These are phyloP conservation scores for Lithospermum erythrorhizon DNA, from an alignment of 257 asterid genomes.

Conservation along the genomic window DNA sequence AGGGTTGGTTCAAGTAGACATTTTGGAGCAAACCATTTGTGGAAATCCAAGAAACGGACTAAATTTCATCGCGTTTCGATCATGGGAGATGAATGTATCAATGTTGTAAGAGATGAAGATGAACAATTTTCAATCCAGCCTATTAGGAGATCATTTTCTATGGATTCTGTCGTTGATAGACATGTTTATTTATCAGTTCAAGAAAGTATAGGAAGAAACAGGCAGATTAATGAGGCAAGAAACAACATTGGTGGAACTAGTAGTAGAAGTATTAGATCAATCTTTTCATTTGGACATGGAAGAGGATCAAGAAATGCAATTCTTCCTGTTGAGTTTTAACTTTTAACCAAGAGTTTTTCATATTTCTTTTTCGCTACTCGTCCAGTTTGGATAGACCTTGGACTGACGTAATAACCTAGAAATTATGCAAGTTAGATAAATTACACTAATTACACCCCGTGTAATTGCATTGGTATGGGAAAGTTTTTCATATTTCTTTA, in stretches of 20 bases:
- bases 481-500: too few species aligned
- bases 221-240: conserved; percentile 21
- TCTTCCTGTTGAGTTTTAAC: conserved; percentile 35
- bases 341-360: too few species aligned
- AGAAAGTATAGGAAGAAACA: conserved; percentile 37
- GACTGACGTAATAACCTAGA: too few species aligned
- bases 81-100: conserved; percentile 72
- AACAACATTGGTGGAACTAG: conserved; percentile 39
- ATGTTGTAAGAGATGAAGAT: conserved; percentile 34
- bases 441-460: too few species aligned
- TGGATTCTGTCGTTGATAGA: conserved; percentile 72
- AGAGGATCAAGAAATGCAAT: conserved; percentile 51
- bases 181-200: conserved; percentile 46
- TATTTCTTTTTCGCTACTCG: too few species aligned
- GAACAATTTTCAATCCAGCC: conserved; percentile 48
- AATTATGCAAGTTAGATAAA: too few species aligned
- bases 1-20: conserved; percentile 34
- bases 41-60: conserved; percentile 18
- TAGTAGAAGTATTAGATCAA: conserved; percentile 54
- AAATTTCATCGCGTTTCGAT: conserved; percentile 48
- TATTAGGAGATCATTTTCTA: conserved; percentile 73
- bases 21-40: conserved; percentile 9
- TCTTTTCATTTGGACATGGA: conserved; percentile 63
- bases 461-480: too few species aligned
- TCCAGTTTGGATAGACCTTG: too few species aligned